Conservation (phyloP, 768 basidiomycete genomes). For the Arthromyces matolae region DNA sequence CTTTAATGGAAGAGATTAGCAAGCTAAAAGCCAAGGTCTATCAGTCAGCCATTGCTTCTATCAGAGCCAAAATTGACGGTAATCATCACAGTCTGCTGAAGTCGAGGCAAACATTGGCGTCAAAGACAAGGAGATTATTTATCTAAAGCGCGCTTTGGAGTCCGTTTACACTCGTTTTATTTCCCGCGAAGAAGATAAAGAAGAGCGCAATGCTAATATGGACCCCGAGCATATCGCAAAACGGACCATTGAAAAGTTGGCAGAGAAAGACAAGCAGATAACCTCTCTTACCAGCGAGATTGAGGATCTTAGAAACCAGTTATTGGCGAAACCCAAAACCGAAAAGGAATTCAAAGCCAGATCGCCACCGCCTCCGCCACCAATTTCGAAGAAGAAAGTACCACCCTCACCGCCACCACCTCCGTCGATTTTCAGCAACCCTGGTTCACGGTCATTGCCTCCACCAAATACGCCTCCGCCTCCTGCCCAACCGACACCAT, state of each 20-base stretch:
- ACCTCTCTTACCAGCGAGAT: slow-evolving; percentile 46
- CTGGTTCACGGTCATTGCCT: slow-evolving; percentile 20
- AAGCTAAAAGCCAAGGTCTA: slow-evolving; percentile 66
- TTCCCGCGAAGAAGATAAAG: slow-evolving; percentile 48
- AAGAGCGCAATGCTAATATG: slow-evolving; percentile 43
- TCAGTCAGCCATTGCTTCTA: background rate
- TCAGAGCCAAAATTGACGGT: slow-evolving; percentile 3
- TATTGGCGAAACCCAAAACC: slow-evolving; percentile 50
- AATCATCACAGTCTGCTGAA: slow-evolving; percentile 44
- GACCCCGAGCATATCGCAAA: slow-evolving; percentile 68
- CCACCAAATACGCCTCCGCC: slow-evolving; percentile 33
- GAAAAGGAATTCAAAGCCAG: slow-evolving; percentile 73
- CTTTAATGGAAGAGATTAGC: slow-evolving; percentile 69
- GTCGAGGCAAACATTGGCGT: slow-evolving; percentile 41
- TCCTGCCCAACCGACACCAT: slow-evolving; percentile 22
- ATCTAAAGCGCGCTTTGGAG: slow-evolving; percentile 83
- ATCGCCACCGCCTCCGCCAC: slow-evolving; percentile 63
- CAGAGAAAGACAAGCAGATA: slow-evolving; percentile 68
- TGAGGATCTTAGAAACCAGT: slow-evolving; percentile 44
- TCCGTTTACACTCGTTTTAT: slow-evolving; percentile 81
- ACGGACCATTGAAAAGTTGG: slow-evolving; percentile 65
- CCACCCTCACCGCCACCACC: slow-evolving; percentile 10
- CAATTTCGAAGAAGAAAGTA: slow-evolving; percentile 36
- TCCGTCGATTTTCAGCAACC: slow-evolving; percentile 11
- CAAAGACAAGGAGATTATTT: slow-evolving; percentile 72